Base-by-base conservation (phyloP, 352 stramenopile species). In the Elongisporangium senticosum region DNA sequence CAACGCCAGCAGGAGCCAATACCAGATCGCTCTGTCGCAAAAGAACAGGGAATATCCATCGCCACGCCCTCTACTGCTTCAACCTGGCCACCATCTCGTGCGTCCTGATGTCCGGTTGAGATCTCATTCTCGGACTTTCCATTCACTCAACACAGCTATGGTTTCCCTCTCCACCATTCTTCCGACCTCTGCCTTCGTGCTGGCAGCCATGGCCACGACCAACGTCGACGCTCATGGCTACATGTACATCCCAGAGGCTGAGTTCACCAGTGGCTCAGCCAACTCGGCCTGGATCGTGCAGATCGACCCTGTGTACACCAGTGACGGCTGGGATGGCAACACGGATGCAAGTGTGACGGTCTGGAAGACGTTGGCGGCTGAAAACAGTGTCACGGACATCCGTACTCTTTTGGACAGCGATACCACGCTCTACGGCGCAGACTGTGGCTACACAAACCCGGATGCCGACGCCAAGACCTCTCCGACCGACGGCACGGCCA, bases 221-320 rank as follows among this genome's bases (percentile, higher is more conserved):
- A 5, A 28, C 39, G 48, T 47, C 28, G 28, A 64, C 13, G 66
- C 62, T 8, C 66, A 69, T 24, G 62, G 66, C 2, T 49, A 69
- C 24, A 52, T 73, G n/a, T 59, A 70, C 33, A 69, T 72, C 37
- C 67, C 67, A 21, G 19, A 67, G 53, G 50, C 67, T 22, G 67
- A 74, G 52, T 74, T 74, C 47, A 55, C 23, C 3, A 61, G 60
- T 49, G 55, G 52, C 4, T 43, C 33, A 4, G 64, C 33, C 14
- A 74, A 55, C n/a, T 74, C 67, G 5, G 56, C 64, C 22, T 75
- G 61, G 61, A 54, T 75, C 43, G 64, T 72, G 22, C 61, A 72
- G 57, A 74, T 71, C 28, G 55, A 64, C 2, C 67, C 64, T 11
- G 63, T 71, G 20, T 74, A 60, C 59, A 55, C 59, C 0, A 64